Percentiles rank a stretch among this genome's conserved stretches.
Conservation (phyloP, 1,284 basidiomycete species). For the Ceraceosorus bombacis region DNA sequence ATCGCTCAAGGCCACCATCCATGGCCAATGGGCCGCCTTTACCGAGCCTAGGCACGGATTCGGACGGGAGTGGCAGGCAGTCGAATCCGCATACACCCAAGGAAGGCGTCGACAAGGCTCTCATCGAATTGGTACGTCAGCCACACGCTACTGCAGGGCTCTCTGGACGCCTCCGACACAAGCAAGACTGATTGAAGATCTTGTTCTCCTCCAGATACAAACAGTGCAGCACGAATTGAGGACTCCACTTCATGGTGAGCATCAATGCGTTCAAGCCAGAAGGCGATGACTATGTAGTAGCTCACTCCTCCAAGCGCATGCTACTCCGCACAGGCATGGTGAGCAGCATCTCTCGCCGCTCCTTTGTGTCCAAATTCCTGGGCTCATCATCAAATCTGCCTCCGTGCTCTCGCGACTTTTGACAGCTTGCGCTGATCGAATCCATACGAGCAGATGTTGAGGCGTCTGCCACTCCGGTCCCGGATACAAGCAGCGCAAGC, state of each 20-base stretch:
- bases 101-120: not conserved
- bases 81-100: not conserved
- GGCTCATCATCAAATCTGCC: not conserved
- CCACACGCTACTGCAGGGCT: too few species aligned
- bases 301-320: not conserved
- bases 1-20: too few species aligned
- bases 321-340: not conserved
- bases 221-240: slow-evolving; percentile 33
- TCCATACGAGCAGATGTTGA: slow-evolving; percentile 16
- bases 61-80: too few species aligned
- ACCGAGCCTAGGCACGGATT: too few species aligned
- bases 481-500: slow-evolving; percentile 2
- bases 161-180: too few species aligned
- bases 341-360: not conserved
- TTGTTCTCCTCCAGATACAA: slow-evolving; percentile 10
- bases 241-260: slow-evolving; percentile 25
- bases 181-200: too few species aligned
- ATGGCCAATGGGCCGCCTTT: too few species aligned
- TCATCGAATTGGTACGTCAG: not conserved
- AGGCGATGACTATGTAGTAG: not conserved
- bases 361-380: not conserved
- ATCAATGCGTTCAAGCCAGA: not conserved
- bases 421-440: slow-evolving; percentile 17
- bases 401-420: not conserved
- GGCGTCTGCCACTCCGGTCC: slow-evolving; percentile 2